phyloP scores from a whole-genome alignment of 371 early-diverging fungal species.

The Sporodiniella umbellata region DNA sequence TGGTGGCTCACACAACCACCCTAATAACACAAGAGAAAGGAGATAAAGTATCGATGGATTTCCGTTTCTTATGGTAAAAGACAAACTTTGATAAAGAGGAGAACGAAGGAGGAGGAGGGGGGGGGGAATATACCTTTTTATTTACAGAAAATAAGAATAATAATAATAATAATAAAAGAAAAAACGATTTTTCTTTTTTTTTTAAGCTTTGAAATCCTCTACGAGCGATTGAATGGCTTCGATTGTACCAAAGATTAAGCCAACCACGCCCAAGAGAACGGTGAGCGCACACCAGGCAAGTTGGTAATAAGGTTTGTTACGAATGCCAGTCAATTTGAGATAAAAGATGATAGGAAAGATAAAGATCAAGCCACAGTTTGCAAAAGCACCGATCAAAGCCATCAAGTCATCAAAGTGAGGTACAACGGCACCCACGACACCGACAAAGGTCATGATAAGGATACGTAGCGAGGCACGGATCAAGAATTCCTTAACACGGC shows the following conservation, averaged over 20 bases:
- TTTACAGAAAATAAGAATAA: too few species aligned
- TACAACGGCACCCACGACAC: slow-evolving; percentile 61
- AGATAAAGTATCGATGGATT: slow-evolving; percentile 10
- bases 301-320: slow-evolving; percentile 50
- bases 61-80: slow-evolving; percentile 19
- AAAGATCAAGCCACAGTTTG: slow-evolving; percentile 74
- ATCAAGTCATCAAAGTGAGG: slow-evolving; percentile 81
- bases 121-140: too few species aligned
- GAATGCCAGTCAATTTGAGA: slow-evolving; percentile 64
- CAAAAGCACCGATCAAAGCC: slow-evolving; percentile 77
- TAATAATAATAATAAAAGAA: too few species aligned
- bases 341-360: slow-evolving; percentile 80
- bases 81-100: too few species aligned
- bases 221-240: neutral
- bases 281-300: slow-evolving; percentile 54
- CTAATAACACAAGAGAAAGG: neutral
- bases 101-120: too few species aligned
- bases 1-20: slow-evolving; percentile 5
- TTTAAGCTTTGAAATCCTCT: neutral
- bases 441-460: slow-evolving; percentile 40
- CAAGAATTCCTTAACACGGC: slow-evolving; percentile 19
- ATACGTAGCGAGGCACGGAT: slow-evolving; percentile 19
- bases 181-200: too few species aligned
- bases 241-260: slow-evolving; percentile 53
- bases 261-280: slow-evolving; percentile 63